Evolutionary conservation across 1,284 basidiomycete genomes (phyloP), one percentile per base, ranked within the genome.

Genomic region (Melampsora larici-populina): DNA sequence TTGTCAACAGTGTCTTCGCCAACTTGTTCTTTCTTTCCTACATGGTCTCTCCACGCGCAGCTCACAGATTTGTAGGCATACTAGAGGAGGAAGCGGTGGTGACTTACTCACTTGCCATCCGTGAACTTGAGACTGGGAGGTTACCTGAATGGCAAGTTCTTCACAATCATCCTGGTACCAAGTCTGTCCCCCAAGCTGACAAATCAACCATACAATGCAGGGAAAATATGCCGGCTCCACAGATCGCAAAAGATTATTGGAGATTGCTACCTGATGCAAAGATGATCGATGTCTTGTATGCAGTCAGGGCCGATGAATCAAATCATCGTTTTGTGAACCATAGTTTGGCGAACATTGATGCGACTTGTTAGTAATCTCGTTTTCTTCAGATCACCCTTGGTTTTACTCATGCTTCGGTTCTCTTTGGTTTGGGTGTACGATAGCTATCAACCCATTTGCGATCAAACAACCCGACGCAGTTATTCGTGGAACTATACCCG

Each of bases 71-170:
- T 83, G 95, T 98, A 64, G 96, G 88, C n/a, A 86, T 93, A 82
- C 87, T 99, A 11, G 96, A 98, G 82, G 95, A 98, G 85, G 94
- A 98, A 84, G 95, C 95, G 4, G 93, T 96, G 6, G 79, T 90
- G 64, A 97, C 94, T 29, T 96, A 93, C 26, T 63, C 70, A 26
- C 15, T 58, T n/a, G 31, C 58, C 18, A 93, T 97, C 79, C 82
- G 88, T 66, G 93, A 97, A 79, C 86, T 97, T 29, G 90, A 94
- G 82, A 87, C 87, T n/a, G 94, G 94, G 18, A 88, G 88, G 63
- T 86, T 98, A 71, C 94, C 95, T 0, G 91, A 92, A 84, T 98
- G 95, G 95, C 26, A 18, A 33, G 62, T 3, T 21, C 21, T 55
- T 6, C 18, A 3, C 3, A 55, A 3, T 55, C 24, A 36, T 36